Conservation (phyloP, 257 asterid species). For the Ocimum tenuiflorum region DNA sequence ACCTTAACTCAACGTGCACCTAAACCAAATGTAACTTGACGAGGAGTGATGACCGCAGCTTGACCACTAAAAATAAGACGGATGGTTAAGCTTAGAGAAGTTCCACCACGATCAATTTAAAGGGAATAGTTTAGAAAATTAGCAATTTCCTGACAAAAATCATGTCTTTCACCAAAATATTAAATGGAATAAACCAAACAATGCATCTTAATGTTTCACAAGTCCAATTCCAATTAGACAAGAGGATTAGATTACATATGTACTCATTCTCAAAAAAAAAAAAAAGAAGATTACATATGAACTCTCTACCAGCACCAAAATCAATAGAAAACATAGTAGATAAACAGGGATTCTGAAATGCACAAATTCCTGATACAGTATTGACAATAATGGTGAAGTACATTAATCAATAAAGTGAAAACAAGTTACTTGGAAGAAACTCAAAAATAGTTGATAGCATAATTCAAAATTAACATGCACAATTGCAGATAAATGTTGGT, state of each 20-base stretch:
- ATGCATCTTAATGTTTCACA: conserved; percentile 6
- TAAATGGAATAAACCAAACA: not conserved
- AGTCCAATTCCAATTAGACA: not conserved
- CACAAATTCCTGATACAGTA: not conserved
- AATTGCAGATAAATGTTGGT: not conserved
- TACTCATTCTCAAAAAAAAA: too few species aligned
- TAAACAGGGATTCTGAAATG: not conserved
- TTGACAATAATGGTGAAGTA: not conserved
- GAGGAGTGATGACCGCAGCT: conserved; percentile 99
- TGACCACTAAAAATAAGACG: conserved; percentile 72
- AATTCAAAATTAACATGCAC: not conserved
- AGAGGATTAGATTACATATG: not conserved
- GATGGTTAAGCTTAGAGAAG: conserved; percentile 9
- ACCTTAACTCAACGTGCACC: conserved; percentile 87
- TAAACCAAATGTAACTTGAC: conserved; percentile 79
- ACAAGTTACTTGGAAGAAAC: too few species aligned
- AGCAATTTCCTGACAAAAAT: too few species aligned
- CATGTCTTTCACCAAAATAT: not conserved
- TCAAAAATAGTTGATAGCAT: too few species aligned
- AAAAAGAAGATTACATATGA: too few species aligned
- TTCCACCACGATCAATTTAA: not conserved
- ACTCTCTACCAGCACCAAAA: too few species aligned
- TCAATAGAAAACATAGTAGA: not conserved
- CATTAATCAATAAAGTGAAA: not conserved
- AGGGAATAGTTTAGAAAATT: not conserved